phyloP scores from a whole-genome alignment of 176 grass and related monocot species.

The Phoenix roebelenii region DNA sequence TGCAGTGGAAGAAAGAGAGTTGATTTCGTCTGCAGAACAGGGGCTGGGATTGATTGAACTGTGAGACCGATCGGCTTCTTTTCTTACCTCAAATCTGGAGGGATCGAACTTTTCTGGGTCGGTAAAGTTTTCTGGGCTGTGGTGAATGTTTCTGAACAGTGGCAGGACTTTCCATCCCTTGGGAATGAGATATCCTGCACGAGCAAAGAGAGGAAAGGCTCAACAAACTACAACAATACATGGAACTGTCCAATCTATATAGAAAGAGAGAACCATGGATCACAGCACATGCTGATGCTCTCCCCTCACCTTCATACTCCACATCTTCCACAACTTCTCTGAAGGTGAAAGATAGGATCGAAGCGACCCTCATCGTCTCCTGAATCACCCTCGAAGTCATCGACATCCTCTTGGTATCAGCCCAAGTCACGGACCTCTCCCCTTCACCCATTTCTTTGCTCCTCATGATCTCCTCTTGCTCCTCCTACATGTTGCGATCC shows the following conservation, averaged over 20 bases:
- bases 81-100: slow-evolving; percentile 74
- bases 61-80: background rate
- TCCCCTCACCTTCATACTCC: slow-evolving; percentile 67
- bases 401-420: slow-evolving; percentile 62
- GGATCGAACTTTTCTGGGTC: slow-evolving; percentile 93
- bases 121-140: slow-evolving; percentile 72
- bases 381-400: slow-evolving; percentile 77
- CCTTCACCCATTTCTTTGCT: slow-evolving; percentile 26
- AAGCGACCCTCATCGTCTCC: slow-evolving; percentile 96
- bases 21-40: too few relatives aligned
- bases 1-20: slow-evolving; percentile 9
- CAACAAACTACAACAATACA: too few relatives aligned
- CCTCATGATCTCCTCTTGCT: slow-evolving; percentile 64
- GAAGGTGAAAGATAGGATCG: slow-evolving; percentile 98
- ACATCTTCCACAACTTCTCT: slow-evolving; percentile 94
- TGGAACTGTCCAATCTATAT: too few relatives aligned
- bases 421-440: slow-evolving; percentile 43
- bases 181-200: slow-evolving; percentile 91
- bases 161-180: slow-evolving; percentile 99
- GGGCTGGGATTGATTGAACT: too few relatives aligned
- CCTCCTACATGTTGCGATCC: slow-evolving; percentile 31
- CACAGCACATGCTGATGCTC: background rate
- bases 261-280: too few relatives aligned
- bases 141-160: slow-evolving; percentile 97
- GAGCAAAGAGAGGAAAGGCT: background rate